Evolutionary conservation across 2,329 filamentous ascomycete genomes (phyloP).

Genomic region (Fusarium bulbicola): DNA sequence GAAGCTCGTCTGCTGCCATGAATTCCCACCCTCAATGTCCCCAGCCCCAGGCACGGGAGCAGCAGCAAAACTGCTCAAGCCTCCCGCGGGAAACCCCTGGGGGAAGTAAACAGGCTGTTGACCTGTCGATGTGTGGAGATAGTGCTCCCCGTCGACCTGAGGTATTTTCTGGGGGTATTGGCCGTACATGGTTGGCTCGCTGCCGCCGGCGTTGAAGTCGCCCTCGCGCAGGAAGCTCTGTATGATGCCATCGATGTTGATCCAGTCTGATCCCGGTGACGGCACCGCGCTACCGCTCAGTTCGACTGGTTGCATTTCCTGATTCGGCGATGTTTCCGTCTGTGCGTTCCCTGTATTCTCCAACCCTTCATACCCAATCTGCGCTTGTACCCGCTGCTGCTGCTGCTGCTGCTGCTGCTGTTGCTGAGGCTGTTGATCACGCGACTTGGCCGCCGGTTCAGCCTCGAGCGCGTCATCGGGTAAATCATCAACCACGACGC

Average conservation of each 20-base stretch:
- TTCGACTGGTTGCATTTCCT: neutral
- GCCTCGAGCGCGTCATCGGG: conserved; percentile 17
- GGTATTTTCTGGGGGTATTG: conserved; percentile 6
- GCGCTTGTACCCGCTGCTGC: neutral
- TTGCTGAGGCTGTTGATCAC: conserved; percentile 12
- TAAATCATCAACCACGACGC: conserved; percentile 40
- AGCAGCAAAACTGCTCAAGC: neutral
- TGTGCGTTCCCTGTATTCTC: neutral
- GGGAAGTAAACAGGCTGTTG: conserved; percentile 12
- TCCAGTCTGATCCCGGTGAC: conserved; percentile 36
- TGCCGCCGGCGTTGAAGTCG: conserved; percentile 7
- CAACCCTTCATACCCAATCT: neutral
- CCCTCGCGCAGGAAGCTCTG: conserved; percentile 45
- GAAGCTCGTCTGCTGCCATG: conserved; percentile 11
- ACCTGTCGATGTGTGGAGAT: conserved; percentile 2
- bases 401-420: conserved; percentile 3
- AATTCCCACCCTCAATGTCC: conserved; percentile 6
- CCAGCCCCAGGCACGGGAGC: neutral
- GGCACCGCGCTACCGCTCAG: neutral
- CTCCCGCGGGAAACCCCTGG: conserved; percentile 17
- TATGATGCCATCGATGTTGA: conserved; percentile 51
- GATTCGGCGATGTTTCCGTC: neutral
- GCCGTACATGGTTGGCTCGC: conserved; percentile 1
- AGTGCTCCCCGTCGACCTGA: conserved; percentile 8
- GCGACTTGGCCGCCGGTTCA: neutral